Evolutionary conservation across 2,329 filamentous ascomycete genomes (phyloP), one percentile per base, ranked within the genome.

Genomic region (Harringtonia lauricola): DNA sequence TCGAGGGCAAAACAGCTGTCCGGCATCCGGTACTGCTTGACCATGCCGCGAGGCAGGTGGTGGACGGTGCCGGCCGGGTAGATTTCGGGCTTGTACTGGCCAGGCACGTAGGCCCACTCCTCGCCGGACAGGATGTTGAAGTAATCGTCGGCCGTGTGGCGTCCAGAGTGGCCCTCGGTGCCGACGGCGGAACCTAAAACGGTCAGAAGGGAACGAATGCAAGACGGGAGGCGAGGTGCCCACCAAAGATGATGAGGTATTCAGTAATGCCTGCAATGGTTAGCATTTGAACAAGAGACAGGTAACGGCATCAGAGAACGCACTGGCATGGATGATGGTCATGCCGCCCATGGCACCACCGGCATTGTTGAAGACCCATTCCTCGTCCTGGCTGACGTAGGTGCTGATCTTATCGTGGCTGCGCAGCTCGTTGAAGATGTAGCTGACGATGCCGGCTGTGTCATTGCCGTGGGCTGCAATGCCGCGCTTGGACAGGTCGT

Each of bases 331-430:
- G 55, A 94, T 81, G 51, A 94, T 81, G 62, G 86, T 88, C 87
- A 94, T 92, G 57, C 76, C 84, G 44, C 87, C 87, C 87, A 94
- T 94, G 42, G 86, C 86, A 50, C 87, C 87, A 42, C 87, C 87
- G 41, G 86, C 86, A 57, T 94, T 94, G 71, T 94, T 94, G 57
- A 94, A 90, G 37, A 94, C 72, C 86, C 86, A 94, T 62, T 90
- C 83, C 65, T 90, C 78, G 47, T 82, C 67, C 44, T 75, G 59
- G 65, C 83, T 87, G 57, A 90, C 57, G 61, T 86, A 66, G 47
- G 40, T 56, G 54, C 41, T 64, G 59, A 58, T 65, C 54, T 54
- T 68, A 72, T 56, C 67, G 61, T 70, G 72, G 52, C 66, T 65
- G 52, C 69, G 67, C 44, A 94, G 71, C 64, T 86, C 80, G 47